Evolutionary conservation across 148 eudicot genomes (phyloP).

Genomic region (Vaccinium macrocarpon): DNA sequence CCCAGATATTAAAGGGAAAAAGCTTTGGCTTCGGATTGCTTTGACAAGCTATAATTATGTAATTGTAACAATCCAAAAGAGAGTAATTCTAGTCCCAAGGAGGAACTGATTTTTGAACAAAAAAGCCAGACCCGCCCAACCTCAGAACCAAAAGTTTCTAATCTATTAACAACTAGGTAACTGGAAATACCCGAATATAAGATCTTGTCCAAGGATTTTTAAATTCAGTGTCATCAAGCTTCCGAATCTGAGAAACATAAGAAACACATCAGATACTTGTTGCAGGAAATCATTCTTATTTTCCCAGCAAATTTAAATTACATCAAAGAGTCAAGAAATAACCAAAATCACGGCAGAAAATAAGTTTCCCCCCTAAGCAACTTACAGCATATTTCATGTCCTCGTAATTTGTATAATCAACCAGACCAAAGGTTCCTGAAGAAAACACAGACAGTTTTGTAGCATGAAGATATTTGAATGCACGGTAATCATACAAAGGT

Average conservation of each 20-base stretch:
- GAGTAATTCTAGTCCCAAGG: background rate
- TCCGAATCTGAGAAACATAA: constrained; percentile 58
- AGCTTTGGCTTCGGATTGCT: background rate
- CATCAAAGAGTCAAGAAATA: background rate
- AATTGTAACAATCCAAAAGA: background rate
- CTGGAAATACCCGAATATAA: constrained; percentile 66
- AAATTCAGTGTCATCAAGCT: constrained; percentile 95
- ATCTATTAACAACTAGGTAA: background rate
- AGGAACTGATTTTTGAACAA: background rate
- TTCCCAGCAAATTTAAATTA: background rate
- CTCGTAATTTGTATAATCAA: constrained; percentile 87
- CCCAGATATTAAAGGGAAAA: background rate
- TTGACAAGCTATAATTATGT: background rate
- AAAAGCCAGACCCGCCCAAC: background rate
- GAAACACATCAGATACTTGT: background rate
- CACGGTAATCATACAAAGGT: background rate
- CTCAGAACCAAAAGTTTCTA: background rate
- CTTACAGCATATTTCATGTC: constrained; percentile 99
- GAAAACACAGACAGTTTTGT: background rate
- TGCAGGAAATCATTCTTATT: background rate
- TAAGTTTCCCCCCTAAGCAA: background rate
- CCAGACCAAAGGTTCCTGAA: constrained; percentile 92
- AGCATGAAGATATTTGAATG: background rate
- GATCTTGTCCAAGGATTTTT: constrained; percentile 92
- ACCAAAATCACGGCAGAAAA: background rate